Conservation (phyloP, 2,329 filamentous ascomycete genomes). For the Blastomyces gilchristii region DNA sequence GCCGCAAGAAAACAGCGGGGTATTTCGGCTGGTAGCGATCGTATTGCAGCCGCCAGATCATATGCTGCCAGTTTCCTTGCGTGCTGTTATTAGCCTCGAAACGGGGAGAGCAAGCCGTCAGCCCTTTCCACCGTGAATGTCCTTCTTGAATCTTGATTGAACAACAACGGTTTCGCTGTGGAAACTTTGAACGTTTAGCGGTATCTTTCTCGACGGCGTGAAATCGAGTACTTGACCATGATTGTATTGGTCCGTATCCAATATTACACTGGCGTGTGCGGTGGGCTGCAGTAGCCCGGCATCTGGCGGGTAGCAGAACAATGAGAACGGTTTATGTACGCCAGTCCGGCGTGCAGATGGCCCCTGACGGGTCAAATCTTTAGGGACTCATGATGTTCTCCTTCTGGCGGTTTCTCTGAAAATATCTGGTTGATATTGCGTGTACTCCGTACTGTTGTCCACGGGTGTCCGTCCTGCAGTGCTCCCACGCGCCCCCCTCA, state of each 20-base stretch:
- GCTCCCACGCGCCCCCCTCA: neutral
- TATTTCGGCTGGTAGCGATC: neutral
- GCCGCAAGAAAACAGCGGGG: neutral
- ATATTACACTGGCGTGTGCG: neutral
- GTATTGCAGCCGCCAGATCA: neutral
- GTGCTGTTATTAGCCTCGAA: neutral
- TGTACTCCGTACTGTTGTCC: neutral
- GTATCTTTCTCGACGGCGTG: neutral
- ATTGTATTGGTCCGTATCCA: neutral
- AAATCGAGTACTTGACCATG: too few species aligned
- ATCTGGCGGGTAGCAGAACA: neutral
- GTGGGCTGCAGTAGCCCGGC: neutral
- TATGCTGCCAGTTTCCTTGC: neutral
- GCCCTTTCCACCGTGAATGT: neutral
- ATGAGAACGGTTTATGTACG: neutral
- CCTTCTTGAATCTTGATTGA: neutral
- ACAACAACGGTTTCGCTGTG: neutral
- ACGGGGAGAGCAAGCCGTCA: neutral
- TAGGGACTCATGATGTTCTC: neutral
- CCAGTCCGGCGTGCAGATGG: constrained; percentile 1
- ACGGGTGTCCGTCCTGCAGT: neutral
- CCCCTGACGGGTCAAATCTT: neutral
- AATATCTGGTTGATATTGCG: neutral
- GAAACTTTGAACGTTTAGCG: neutral
- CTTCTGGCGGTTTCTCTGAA: neutral